Evolutionary conservation across 1,139 yeast genomes (phyloP), one percentile per base, ranked within the genome.

Genomic region (Candida tetrigidarum): DNA sequence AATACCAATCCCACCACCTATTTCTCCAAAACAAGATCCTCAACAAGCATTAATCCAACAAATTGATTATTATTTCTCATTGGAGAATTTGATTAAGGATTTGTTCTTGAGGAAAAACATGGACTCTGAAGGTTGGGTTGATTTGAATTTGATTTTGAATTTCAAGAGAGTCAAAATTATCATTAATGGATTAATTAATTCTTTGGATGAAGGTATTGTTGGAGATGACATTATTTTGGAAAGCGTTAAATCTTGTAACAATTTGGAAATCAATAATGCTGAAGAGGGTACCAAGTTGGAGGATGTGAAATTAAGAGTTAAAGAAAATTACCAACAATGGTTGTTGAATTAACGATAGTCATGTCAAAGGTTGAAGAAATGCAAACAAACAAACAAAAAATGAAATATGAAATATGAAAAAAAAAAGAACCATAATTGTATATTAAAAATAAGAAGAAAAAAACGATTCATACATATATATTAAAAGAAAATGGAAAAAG

Each of bases 31-130:
- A 57, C 78, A 73, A 57, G 74, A 73, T 50, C 80, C 79, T 29
- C 66, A 64, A 50, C 66, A 67, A 53, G 79, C 79, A 37, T 74
- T 71, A 61, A 75, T 75, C 22, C 80, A 78, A 55, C 97, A 91
- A 73, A 72, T 91, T 48, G 93, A 89, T 62, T 93, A 92, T 71
- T 93, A 93, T 66, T 86, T 93, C 66, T 85, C 95, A 22, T 77
- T 85, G 45, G 96, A 91, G 58, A 93, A 93, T 67, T 76, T 93
- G 65, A 76, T 88, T 56, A 86, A 88, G 67, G 97, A 90, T 64
- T 71, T 86, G 48, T 89, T 68, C 62, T 73, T 90, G 62, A 81
- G 96, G 64, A 80, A 81, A 56, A 88, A 85, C 58, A 89, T 90
- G 96, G 83, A 85, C 66, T 44, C 53, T 12, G 75, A 81, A 49